A percentile compares a stretch with the other conserved stretches of the same genome.
These are phyloP conservation scores for Mortierella hygrophila DNA, from an alignment of 192 early-diverging fungal species.

Conservation along the genomic window DNA sequence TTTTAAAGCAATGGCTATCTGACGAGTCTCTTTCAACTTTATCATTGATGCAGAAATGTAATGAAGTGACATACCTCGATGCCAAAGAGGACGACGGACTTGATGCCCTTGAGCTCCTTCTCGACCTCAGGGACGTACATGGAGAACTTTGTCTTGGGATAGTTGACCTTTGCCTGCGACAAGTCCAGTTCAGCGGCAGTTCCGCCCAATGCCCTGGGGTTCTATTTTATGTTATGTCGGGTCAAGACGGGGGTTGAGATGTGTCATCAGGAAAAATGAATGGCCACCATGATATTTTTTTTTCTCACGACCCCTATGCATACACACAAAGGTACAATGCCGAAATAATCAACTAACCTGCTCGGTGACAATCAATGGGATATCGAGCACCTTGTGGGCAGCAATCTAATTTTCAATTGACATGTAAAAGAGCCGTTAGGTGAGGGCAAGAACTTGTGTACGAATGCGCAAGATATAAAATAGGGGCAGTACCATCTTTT, in stretches of 20 bases:
- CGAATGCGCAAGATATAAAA: background rate
- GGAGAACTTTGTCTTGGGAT: conserved; percentile 89
- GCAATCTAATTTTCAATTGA: conserved; percentile 62
- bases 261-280: background rate
- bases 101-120: conserved; percentile 64
- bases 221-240: conserved; percentile 46
- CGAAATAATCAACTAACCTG: conserved; percentile 62
- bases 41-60: background rate
- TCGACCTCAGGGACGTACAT: conserved; percentile 81
- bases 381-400: conserved; percentile 78
- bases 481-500: conserved; percentile 81
- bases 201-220: conserved; percentile 69
- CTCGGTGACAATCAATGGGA: conserved; percentile 93
- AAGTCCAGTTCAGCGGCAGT: conserved; percentile 87
- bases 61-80: conserved; percentile 74
- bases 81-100: conserved; percentile 88
- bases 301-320: conserved; percentile 32
- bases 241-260: background rate
- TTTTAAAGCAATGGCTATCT: background rate
- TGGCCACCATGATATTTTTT: background rate
- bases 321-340: background rate
- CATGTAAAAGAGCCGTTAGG: background rate
- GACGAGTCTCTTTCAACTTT: background rate
- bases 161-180: conserved; percentile 66
- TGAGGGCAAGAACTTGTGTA: background rate